A percentile compares a stretch with the other conserved stretches of the same genome.
These are phyloP conservation scores for Vachellia collinsii DNA, from an alignment of 306 rosid species.

Conservation along the genomic window DNA sequence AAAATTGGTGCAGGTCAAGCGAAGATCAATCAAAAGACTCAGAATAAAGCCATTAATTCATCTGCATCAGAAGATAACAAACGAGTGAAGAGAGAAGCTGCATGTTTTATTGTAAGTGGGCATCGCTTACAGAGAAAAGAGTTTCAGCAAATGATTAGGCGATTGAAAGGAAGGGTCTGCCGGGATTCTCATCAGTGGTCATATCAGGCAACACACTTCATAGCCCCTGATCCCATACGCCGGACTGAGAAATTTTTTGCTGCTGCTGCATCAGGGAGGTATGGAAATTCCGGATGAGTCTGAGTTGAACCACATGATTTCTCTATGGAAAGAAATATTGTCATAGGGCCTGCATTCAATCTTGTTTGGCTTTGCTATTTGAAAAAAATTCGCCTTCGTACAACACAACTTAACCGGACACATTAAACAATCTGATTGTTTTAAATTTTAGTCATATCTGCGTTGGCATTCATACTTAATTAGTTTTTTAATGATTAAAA, in stretches of 20 bases:
- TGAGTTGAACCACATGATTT: neutral
- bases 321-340: constrained; percentile 2
- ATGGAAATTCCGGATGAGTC: constrained; percentile 11
- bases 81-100: constrained; percentile 51
- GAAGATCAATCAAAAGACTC: constrained; percentile 41
- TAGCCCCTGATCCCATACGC: constrained; percentile 76
- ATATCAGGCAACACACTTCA: constrained; percentile 93
- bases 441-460: neutral
- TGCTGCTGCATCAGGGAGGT: constrained; percentile 98
- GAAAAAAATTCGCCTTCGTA: neutral
- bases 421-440: neutral
- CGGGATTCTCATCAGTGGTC: constrained; percentile 96
- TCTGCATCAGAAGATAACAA: constrained; percentile 37
- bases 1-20: constrained; percentile 39
- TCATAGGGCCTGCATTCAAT: neutral
- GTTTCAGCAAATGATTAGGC: constrained; percentile 72
- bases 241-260: constrained; percentile 94
- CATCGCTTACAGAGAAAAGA: constrained; percentile 79
- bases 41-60: constrained; percentile 24
- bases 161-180: constrained; percentile 77
- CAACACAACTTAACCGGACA: neutral
- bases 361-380: constrained; percentile 1
- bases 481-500: neutral
- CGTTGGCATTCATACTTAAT: neutral
- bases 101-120: constrained; percentile 74